Base-by-base conservation (phyloP, 208 protist species). In the Herpetomonas tarakana region DNA sequence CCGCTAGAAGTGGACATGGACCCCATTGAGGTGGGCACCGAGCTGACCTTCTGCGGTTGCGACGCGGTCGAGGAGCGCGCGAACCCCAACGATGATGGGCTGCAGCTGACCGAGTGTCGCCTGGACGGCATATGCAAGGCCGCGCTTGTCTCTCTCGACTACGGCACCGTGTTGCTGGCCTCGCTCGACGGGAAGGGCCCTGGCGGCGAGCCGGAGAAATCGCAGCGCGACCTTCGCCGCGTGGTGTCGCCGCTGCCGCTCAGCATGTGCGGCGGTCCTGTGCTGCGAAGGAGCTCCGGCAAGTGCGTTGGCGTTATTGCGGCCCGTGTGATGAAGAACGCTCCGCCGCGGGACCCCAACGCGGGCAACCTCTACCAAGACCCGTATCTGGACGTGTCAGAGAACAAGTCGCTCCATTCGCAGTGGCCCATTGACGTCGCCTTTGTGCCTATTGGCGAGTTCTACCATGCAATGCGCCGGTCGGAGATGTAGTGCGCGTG, bases 221-320 rank as follows among this genome's bases (percentile, higher is more conserved):
- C 19, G 28, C n/a, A 31, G 25, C 41, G 28, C 4, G 24, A 45
- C 3, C 53, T 3, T 12, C 41, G 28, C 3, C 41, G 28, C 16
- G 16, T 45, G 31, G 54, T 61, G 45, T 58, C 62, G 16, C 57
- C 69, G 45, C 68, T 92, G 22, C 62, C 68, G 31, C 59, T 91
- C 31, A 90, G 86, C 57, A 90, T 95, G 78, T 92, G 83, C 44
- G 89, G 89, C 14, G 89, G 86, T 2, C 85, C 89, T n/a, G 89
- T 95, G 3, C 49, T 95, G 31, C 75, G 89, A n/a, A 81, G 76
- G 47, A 76, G 73, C 35, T 78, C 62, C 22, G 86, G 89, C 21
- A 87, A 83, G 62, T 88, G 80, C 46, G 89, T 95, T n/a, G 89
- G 89, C n/a, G 86, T 92, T 29, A 70, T 88, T 27, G 89, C 82